Evolutionary conservation across 192 early-diverging fungal genomes (phyloP), one percentile per base, ranked within the genome.

Genomic region (Coemansia sp.): DNA sequence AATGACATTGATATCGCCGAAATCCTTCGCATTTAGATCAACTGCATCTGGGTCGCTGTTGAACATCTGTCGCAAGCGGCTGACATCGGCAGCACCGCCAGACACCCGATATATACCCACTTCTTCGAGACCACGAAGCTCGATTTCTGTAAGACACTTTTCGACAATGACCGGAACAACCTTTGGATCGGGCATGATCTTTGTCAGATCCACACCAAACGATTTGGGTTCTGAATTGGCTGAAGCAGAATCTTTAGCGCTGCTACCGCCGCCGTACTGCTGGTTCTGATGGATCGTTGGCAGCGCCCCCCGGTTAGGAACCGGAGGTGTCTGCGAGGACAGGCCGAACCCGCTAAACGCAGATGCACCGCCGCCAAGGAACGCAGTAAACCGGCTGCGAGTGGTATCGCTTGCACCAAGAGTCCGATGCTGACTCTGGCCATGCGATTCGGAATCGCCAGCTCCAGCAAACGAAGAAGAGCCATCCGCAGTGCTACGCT

Each of bases 1-100:
- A 5, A 97, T 84, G 14, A 91, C 86, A 72, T 92, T 90, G 69
- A 92, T 92, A 40, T 92, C 91, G 33, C 83, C 79, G 69, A 86
- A 92, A 25, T 84, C 83, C 48, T 87, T 83, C 0, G 72, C 66
- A 61, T 76, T 78, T 63, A 92, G 66, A 34, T 89, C 78, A 12
- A 92, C 83, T 5, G 80, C 75, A 1, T 83, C 73, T 1, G 82
- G 82, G 73, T 86, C 83, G 17, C 68, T 80, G 62, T 92, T 90
- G 68, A 92, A 89, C 65, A 78, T 63, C 29, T 69, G 60, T 16
- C 84, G 77, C 18, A 92, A 82, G 12, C 82, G 82, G 51, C 82
- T 85, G 49, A 92, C 86, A 48, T 87, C 77, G 7, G 85, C 84
- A 7, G 83, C 85, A 14, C 87, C 76, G 6, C 89, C 90, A 14